phyloP scores from a whole-genome alignment of 768 basidiomycete genomes.

The Mycena galopus region DNA sequence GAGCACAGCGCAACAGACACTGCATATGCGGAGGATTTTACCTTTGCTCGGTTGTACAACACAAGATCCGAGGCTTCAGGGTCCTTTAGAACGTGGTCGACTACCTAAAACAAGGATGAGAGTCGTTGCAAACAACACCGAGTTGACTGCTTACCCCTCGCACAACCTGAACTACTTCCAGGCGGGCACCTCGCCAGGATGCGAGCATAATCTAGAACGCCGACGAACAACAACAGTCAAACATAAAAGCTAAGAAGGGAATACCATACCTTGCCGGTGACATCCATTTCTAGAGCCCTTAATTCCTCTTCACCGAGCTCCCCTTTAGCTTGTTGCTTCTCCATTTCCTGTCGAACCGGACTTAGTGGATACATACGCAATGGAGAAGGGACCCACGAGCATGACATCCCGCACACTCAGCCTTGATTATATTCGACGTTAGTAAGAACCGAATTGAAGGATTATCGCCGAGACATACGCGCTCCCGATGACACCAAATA shows the following conservation, averaged over 20 bases:
- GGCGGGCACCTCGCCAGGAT: conserved; percentile 96
- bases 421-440: conserved; percentile 45
- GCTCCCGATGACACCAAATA: conserved; percentile 96
- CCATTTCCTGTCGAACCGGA: conserved; percentile 76
- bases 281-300: conserved; percentile 88
- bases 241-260: neutral
- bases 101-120: conserved; percentile 60
- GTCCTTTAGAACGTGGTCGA: conserved; percentile 89
- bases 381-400: conserved; percentile 54
- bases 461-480: conserved; percentile 68
- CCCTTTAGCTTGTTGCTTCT: conserved; percentile 90
- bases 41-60: conserved; percentile 88
- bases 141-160: conserved; percentile 62
- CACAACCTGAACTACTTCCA: conserved; percentile 93
- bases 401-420: conserved; percentile 84
- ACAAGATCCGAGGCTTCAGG: conserved; percentile 77
- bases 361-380: neutral
- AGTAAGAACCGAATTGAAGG: conserved; percentile 17
- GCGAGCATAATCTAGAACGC: conserved; percentile 85
- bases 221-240: neutral
- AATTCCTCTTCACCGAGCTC: conserved; percentile 89
- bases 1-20: conserved; percentile 12
- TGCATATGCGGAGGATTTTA: conserved; percentile 71
- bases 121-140: conserved; percentile 10
- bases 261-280: conserved; percentile 83